Evolutionary conservation across 176 grass and related monocot species (phyloP), one percentile per base, ranked within the genome.

Genomic region (Saccharum spontaneum): DNA sequence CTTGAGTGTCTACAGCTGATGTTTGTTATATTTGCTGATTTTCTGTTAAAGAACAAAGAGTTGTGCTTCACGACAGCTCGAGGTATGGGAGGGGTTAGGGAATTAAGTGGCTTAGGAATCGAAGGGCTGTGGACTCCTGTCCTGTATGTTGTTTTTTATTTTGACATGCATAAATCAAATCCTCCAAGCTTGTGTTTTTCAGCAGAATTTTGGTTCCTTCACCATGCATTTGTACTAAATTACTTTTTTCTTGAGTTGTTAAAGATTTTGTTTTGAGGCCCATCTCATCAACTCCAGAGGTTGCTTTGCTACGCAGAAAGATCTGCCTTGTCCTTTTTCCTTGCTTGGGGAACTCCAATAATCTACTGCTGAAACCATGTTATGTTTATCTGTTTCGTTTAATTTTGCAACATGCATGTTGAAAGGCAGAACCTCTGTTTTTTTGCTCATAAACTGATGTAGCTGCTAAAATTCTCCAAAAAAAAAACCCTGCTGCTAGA

Each of bases 351-450:
- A 82, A 52, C 22, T 59, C 34, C 17, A 54, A 38, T 54, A 54
- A 54, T 18, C 49, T 52, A 52, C 49, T 17, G 49, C 49, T 17
- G 7, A 50, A 40, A 23, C 16, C 55, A 14, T 49, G 54, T 61
- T 77, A 39, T 49, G 2, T 45, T 87, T 14, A 67, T 75, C 2
- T 81, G 23, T 76, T 37, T 71, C 4, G 14, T 40, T 88, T 82
- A 30, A 70, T 48, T 68, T 71, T 78, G 52, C 40, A 78, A 82
- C 44, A 17, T 34, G 7, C 38, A 60, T 34, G 34, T 33, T 74
- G 1, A 13, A 75, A 65, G 30, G 30, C 44, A 15, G 12, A 16
- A 40, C 23, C 11, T 65, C 12, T 64, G 6, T 13, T 26, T 1
- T 16, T 36, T 36, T 23, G 36, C 20, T 24, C 20, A 38, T 60